Base-by-base conservation (phyloP, 192 early-diverging fungal genomes). In the Coemansia sp. region DNA sequence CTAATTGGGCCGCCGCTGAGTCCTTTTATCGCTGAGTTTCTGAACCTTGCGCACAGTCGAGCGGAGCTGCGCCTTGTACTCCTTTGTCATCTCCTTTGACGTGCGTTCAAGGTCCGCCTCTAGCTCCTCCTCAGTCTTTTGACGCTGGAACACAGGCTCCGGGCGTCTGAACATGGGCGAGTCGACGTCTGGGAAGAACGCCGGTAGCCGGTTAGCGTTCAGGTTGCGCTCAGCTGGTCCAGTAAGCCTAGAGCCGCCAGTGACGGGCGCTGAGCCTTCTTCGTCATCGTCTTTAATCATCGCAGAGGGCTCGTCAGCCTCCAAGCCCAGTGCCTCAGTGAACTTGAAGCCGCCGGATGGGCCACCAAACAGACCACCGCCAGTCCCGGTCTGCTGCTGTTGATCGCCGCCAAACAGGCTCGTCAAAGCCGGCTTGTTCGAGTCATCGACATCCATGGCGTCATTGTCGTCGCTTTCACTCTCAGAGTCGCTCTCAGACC, bases 101-200 rank as follows among this genome's bases (percentile, higher is more conserved):
- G 21, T 45, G n/a, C 32, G 51, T 1, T 50, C 72, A 38, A 82
- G 63, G 21, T 77, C 75, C 29, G 44, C 66, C 32, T 82, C 72
- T 39, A 82, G 72, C 67, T 82, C 80, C 64, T 82, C 80, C 19
- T 76, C 75, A 37, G 75, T 74, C 67, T 74, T 74, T 29, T 82
- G 80, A 19, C 80, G 72, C 72, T 75, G 80, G 80, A 82, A 82
- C 44, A 44, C 63, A 1, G 80, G 55, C 65, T 82, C 80, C 1
- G 80, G 80, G n/a, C 62, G 50, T 31, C 25, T 74, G 34, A 82
- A 82, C 29, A 58, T 45, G 5, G 75, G 68, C 25, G 80, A 63
- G 25, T 82, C 80, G 25, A 72, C 42, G 64, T 82, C 75, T 0
- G 72, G 64, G 63, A 82, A 82, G 62, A 82, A 82, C 72, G 44